These are phyloP conservation scores for Botrytis cinerea DNA, from an alignment of 2,329 filamentous ascomycete genomes.

Conservation along the genomic window DNA sequence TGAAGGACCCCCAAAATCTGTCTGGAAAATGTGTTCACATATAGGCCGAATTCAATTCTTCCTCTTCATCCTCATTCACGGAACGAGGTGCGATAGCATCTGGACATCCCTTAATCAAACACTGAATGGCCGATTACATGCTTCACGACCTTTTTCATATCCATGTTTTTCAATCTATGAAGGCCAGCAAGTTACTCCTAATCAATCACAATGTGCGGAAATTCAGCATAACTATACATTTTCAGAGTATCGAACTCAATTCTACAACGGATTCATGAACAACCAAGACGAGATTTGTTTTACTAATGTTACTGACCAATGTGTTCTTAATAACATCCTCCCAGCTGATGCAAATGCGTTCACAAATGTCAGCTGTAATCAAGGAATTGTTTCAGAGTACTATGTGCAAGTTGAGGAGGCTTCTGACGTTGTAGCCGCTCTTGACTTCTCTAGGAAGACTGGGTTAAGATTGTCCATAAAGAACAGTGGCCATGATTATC, in stretches of 20 bases:
- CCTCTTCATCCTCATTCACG: slow-evolving; percentile 1
- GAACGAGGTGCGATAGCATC: not conserved
- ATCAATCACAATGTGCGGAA: slow-evolving; percentile 34
- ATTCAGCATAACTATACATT: slow-evolving; percentile 38
- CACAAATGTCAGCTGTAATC: slow-evolving; percentile 28
- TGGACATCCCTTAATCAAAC: slow-evolving; percentile 31
- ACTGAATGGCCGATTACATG: slow-evolving; percentile 33
- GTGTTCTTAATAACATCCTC: slow-evolving; percentile 35
- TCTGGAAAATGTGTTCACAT: not conserved
- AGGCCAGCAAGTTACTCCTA: slow-evolving; percentile 26
- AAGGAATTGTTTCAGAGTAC: slow-evolving; percentile 27
- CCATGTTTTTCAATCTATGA: slow-evolving; percentile 41
- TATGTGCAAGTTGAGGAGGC: slow-evolving; percentile 33
- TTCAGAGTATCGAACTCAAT: slow-evolving; percentile 34
- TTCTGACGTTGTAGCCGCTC: slow-evolving; percentile 48
- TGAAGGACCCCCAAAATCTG: not conserved
- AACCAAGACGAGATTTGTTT: slow-evolving; percentile 39
- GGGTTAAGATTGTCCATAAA: slow-evolving; percentile 45
- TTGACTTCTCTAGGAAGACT: slow-evolving; percentile 47
- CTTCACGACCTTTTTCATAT: slow-evolving; percentile 34
- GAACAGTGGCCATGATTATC: slow-evolving; percentile 37
- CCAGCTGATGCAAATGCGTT: slow-evolving; percentile 32
- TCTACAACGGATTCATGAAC: slow-evolving; percentile 37
- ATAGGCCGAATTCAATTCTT: not conserved
- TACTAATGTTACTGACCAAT: slow-evolving; percentile 38